Base-by-base conservation (phyloP, 805 yeast genomes). In the Komagataella pastoris region DNA sequence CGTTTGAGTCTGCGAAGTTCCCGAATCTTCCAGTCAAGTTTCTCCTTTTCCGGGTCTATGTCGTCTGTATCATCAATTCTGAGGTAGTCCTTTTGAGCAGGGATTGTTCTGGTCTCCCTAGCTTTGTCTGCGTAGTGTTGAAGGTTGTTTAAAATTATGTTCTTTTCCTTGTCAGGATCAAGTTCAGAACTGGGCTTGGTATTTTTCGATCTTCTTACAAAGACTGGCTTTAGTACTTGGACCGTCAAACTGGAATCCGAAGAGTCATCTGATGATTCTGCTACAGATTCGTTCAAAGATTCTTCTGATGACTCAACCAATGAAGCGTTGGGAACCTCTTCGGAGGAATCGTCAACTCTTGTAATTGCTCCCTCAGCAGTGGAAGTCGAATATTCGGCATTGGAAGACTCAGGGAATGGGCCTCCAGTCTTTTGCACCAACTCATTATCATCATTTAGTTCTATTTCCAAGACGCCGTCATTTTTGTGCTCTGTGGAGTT, bases 41-140 rank as follows among this genome's bases (percentile, higher is more conserved):
- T 61, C 49, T 79, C 83, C 6, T 53, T 60, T 50, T 69, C 76
- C 0, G 83, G 79, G 52, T 80, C 80, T 4, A 75, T 44, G 43
- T 74, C 80, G 56, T 83, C 87, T 0, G 83, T 75, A 57, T 83
- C 89, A 56, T 81, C 85, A 0, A 77, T 59, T 0, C 58, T 70
- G 2, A 58, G 51, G 47, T 63, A 59, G 17, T 62, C 64, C 18
- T 58, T 53, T 30, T 30, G 40, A 10, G 40, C 6, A 10, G 40
- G 40, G 6, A 14, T 14, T 30, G 8, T 14, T 54, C 54, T n/a
- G 56, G 57, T 6, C 51, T 53, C 30, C 54, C 59, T 50, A 50
- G 57, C 45, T 10, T 50, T 56, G 50, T 53, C 54, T 50, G 59
- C 24, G 2, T 10, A 30, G 40, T 30, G 40, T 14, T 30, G 40